These are phyloP conservation scores for Oryza coarctata DNA, from an alignment of 176 grass and related monocot genomes.

Conservation along the genomic window DNA sequence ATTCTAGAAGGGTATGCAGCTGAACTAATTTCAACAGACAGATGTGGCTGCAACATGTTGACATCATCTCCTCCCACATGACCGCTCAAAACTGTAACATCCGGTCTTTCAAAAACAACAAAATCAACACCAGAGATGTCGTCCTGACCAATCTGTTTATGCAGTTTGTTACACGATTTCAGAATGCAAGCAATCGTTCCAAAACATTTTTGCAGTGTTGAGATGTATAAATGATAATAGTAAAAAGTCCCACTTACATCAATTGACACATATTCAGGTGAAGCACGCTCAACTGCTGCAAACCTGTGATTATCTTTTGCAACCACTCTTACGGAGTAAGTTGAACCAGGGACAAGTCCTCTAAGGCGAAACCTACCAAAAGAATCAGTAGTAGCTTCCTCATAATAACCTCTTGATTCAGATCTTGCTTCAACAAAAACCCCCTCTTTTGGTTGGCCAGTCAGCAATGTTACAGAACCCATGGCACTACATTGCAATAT, in stretches of 20 bases:
- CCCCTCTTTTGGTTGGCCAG: slow-evolving; percentile 85
- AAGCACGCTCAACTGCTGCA: slow-evolving; percentile 77
- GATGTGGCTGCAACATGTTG: slow-evolving; percentile 55
- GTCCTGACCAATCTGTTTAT: slow-evolving; percentile 66
- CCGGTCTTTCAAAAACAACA: slow-evolving; percentile 86
- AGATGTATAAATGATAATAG: slow-evolving; percentile 24
- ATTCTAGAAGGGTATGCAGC: slow-evolving; percentile 68
- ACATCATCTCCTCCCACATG: slow-evolving; percentile 72
- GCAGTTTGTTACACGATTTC: slow-evolving; percentile 22
- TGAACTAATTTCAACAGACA: slow-evolving; percentile 89
- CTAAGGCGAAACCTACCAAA: slow-evolving; percentile 82
- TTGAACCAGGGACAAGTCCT: slow-evolving; percentile 85
- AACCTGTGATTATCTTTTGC: slow-evolving; percentile 58
- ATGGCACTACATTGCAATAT: slow-evolving; percentile 74
- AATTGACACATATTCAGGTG: slow-evolving; percentile 63
- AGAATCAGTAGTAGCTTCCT: slow-evolving; percentile 86
- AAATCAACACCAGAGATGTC: slow-evolving; percentile 81
- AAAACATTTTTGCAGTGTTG: background rate
- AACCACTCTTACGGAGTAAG: slow-evolving; percentile 76
- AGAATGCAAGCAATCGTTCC: slow-evolving; percentile 21
- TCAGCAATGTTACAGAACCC: slow-evolving; percentile 80
- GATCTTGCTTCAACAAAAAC: slow-evolving; percentile 93
- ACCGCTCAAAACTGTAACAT: slow-evolving; percentile 71
- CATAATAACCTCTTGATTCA: slow-evolving; percentile 88
- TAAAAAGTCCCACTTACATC: slow-evolving; percentile 51